Evolutionary conservation across 1,284 basidiomycete species (phyloP), one percentile per base, ranked within the genome.

Genomic region (Volvariella volvacea): DNA sequence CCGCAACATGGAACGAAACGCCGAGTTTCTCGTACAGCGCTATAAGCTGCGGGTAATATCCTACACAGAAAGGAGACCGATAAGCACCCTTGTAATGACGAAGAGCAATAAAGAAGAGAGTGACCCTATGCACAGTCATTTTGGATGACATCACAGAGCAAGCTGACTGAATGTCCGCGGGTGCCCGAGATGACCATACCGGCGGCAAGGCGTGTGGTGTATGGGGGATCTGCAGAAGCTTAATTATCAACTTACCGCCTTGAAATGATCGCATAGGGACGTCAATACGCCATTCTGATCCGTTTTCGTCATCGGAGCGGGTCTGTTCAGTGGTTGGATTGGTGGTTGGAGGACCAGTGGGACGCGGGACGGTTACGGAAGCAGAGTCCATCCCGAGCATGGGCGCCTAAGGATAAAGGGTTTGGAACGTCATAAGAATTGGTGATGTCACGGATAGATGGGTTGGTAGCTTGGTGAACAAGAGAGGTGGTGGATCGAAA

Each of bases 211-310:
- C n/a, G n/a, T n/a, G n/a, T n/a, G n/a, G n/a, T n/a, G n/a, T n/a
- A n/a, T n/a, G 30, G 9, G n/a, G n/a, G 30, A 31, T 31, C 30
- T 20, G 39, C 28, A 45, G 39, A 22, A 22, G 17, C 21, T 25
- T 12, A 39, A 22, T n/a, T 33, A 9, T 22, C 14, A 17, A 56
- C 70, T 31, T 44, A 78, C 82, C 82, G 65, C 81, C 81, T 68
- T 88, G 84, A 57, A 88, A 88, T 1, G 80, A 81, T 17, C 85
- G 66, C 85, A 88, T 88, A 1, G 86, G 86, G 0, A 87, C 84
- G 55, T 88, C 83, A 3, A 88, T 68, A 38, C 76, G 66, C 66
- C 68, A 72, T 49, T 68, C 65, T 20, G 30, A n/a, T n/a, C 9
- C 30, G n/a, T 31, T n/a, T n/a, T 9, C 9, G n/a, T n/a, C n/a